Evolutionary conservation across 768 basidiomycete genomes (phyloP), one percentile per base, ranked within the genome.

Genomic region (Suillus sp.): DNA sequence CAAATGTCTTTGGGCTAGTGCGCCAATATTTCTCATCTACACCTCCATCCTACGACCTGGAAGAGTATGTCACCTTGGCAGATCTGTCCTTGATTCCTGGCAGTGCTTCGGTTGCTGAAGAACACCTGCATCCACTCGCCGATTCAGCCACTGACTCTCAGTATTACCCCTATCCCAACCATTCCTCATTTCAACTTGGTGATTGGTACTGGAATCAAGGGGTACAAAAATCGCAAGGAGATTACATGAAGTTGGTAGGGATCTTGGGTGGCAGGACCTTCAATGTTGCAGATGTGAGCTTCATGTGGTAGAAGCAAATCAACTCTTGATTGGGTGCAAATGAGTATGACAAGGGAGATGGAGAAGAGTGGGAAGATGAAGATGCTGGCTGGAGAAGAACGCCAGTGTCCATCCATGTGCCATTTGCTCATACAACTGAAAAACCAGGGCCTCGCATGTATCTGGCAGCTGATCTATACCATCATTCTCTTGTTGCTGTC

Each of bases 111-210:
- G 3, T 45, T 0, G 2, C n/a, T 1, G 5, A 40, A 40, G 43
- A 45, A 10, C 9, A n/a, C 3, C n/a, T 4, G 10, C 2, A 40
- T 42, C 8, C 18, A 8, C 40, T 8, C 2, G 4, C 5, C 10
- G 13, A n/a, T 22, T 22, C 58, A 1, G 5, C 7, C 37, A 51
- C 53, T 8, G 2, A 22, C 7, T 45, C n/a, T 54, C 42, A 34
- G 25, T 65, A 65, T n/a, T 22, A 58, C 22, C 68, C 67, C 13
- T 68, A 63, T 60, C 67, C 69, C 7, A 69, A 67, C 37, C 22
- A 53, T 16, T 63, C 27, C 18, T 16, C 60, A 1, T 61, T 43
- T 20, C 27, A 48, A 10, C 42, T 61, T n/a, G 60, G 60, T 7
- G 2, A 61, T 14, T 61, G 60, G 47, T 61, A 51, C 60, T n/a